Conservation (phyloP, 2,329 filamentous ascomycete species). For the Cytospora piceicola region DNA sequence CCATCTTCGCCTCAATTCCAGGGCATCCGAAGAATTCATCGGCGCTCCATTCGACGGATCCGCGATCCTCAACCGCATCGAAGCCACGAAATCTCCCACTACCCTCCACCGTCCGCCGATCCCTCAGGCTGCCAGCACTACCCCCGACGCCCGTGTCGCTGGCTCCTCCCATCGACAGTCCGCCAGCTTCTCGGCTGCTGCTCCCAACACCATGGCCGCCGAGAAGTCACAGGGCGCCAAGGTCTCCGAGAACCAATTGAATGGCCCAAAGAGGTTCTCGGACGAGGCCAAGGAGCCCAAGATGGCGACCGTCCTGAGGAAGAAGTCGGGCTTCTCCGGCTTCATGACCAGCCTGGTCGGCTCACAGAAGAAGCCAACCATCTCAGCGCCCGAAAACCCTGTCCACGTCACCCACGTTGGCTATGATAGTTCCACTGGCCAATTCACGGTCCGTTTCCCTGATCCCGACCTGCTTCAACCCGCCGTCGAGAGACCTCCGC, state of each 20-base stretch:
- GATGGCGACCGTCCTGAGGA: conserved; percentile 64
- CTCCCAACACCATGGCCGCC: conserved; percentile 51
- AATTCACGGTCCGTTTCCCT: conserved; percentile 78
- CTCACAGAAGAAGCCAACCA: conserved; percentile 86
- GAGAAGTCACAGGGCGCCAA: conserved; percentile 49
- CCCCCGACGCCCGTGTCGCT: conserved; percentile 55
- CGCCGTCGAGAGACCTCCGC: conserved; percentile 26
- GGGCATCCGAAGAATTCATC: conserved; percentile 62
- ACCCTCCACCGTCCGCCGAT: conserved; percentile 33
- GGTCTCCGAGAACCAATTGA: conserved; percentile 50
- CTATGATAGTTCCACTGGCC: conserved; percentile 93
- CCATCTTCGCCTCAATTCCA: conserved; percentile 47
- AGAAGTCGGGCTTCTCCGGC: conserved; percentile 87
- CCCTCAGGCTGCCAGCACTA: conserved; percentile 49
- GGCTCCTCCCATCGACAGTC: conserved; percentile 66
- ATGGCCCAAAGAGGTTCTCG: conserved; percentile 73
- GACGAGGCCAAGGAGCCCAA: conserved; percentile 73
- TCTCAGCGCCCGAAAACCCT: conserved; percentile 96
- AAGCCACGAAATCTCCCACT: conserved; percentile 51
- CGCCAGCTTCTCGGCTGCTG: conserved; percentile 62
- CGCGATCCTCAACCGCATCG: conserved; percentile 63
- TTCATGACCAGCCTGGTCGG: conserved; percentile 84
- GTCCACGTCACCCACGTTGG: conserved; percentile 98
- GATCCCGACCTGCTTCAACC: conserved; percentile 16
- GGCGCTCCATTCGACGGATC: conserved; percentile 68